These are phyloP conservation scores for Microbotryomycetes sp. DNA, from an alignment of 1,284 basidiomycete genomes.

Conservation along the genomic window DNA sequence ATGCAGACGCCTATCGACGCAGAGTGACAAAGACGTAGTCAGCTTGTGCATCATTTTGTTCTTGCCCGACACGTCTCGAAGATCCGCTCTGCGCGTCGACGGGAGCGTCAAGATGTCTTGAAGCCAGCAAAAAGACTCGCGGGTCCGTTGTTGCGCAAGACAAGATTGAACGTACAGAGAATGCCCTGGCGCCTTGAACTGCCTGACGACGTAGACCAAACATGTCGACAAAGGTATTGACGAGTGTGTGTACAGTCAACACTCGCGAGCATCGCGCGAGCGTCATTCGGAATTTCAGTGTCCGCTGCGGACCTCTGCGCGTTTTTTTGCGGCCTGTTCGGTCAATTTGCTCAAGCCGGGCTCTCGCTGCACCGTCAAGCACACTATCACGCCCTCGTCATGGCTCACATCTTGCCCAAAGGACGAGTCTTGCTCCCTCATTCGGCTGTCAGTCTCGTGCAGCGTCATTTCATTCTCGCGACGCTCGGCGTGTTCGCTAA, in stretches of 20 bases:
- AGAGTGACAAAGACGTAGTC: neutral
- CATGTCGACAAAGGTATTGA: neutral
- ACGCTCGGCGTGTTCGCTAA: neutral
- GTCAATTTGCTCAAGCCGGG: neutral
- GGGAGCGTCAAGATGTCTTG: no score
- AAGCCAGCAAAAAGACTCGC: no score
- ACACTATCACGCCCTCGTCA: neutral
- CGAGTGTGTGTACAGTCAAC: slow-evolving; percentile 13
- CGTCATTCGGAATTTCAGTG: neutral
- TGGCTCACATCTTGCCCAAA: neutral
- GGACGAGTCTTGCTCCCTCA: neutral
- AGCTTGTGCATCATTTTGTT: no score
- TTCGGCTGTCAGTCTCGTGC: neutral
- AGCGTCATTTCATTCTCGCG: neutral
- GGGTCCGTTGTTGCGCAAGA: neutral
- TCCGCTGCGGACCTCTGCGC: neutral
- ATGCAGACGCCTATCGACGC: neutral
- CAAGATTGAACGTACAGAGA: slow-evolving; percentile 9
- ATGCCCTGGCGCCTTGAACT: slow-evolving; percentile 1
- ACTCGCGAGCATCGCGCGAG: slow-evolving; percentile 1
- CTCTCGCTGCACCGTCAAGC: neutral
- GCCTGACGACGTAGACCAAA: slow-evolving; percentile 1
- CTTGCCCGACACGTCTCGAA: no score
- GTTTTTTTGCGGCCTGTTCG: no score
- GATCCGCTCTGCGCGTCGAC: no score